phyloP scores from a whole-genome alignment of 208 protist genomes.

The Leptomonas pyrrhocoris region DNA sequence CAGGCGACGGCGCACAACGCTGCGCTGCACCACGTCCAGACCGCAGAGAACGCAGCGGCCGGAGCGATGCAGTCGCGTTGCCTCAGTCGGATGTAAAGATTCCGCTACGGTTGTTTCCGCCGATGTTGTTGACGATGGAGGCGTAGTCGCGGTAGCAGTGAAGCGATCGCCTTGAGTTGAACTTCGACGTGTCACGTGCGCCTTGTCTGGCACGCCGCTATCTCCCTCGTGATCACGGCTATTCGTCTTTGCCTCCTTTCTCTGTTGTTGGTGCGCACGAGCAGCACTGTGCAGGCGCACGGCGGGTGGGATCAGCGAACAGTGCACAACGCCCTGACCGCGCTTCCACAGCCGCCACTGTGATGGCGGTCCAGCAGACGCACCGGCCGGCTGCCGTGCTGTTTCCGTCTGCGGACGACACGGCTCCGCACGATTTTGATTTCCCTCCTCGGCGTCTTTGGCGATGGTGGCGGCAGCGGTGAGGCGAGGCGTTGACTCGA shows the following conservation, averaged over 20 bases:
- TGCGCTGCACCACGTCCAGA: slow-evolving; percentile 56
- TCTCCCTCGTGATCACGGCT: not conserved
- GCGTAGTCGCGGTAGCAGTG: too few relatives aligned
- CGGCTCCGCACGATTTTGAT: not conserved
- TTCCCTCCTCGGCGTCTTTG: not conserved
- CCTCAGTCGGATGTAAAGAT: not conserved
- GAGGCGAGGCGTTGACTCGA: slow-evolving; percentile 30
- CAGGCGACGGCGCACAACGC: slow-evolving; percentile 48
- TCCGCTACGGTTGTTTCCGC: too few relatives aligned
- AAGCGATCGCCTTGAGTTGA: too few relatives aligned
- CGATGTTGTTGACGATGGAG: too few relatives aligned
- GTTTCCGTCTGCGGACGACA: not conserved
- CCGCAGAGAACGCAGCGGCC: slow-evolving; percentile 72
- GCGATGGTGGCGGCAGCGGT: not conserved
- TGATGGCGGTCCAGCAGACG: not conserved
- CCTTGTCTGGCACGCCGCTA: too few relatives aligned
- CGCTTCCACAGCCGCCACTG: slow-evolving; percentile 18
- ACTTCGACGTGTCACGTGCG: too few relatives aligned
- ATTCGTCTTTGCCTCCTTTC: not conserved
- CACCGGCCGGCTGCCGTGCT: not conserved
- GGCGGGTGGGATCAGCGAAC: slow-evolving; percentile 9
- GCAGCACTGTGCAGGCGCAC: slow-evolving; percentile 1
- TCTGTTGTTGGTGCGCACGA: not conserved
- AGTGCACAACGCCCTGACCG: slow-evolving; percentile 21
- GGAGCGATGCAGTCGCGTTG: slow-evolving; percentile 5